Conservation (phyloP, 768 basidiomycete genomes). For the Rhodotorula diobovata region DNA sequence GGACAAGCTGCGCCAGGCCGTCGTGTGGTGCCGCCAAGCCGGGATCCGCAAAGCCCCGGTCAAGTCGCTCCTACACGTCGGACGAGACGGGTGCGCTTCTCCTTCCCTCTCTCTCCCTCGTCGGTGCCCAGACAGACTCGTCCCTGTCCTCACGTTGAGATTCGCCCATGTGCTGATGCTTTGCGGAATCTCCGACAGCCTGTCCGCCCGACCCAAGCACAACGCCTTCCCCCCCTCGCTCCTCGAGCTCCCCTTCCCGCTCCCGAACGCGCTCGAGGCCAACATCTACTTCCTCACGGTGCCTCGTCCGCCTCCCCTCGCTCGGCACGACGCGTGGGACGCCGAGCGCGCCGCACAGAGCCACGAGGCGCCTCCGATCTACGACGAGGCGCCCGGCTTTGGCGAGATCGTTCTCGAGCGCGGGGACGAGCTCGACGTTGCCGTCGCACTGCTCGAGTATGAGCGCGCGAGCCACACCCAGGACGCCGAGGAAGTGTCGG, state of each 20-base stretch:
- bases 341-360: neutral
- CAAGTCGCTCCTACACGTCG: neutral
- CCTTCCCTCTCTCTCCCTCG: neutral
- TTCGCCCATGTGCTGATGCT: too few relatives aligned
- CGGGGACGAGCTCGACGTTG: neutral
- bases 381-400: neutral
- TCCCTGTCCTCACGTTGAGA: too few relatives aligned
- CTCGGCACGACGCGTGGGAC: neutral
- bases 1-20: slow-evolving; percentile 7
- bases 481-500: too few relatives aligned
- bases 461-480: neutral
- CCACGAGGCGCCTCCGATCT: neutral
- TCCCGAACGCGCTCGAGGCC: slow-evolving; percentile 13
- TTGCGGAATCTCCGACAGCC: neutral
- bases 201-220: slow-evolving; percentile 1
- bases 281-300: slow-evolving; percentile 10
- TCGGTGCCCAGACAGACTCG: neutral
- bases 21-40: slow-evolving; percentile 9
- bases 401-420: neutral
- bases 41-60: slow-evolving; percentile 13
- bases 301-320: slow-evolving; percentile 1
- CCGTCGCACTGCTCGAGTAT: neutral
- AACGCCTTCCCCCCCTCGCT: slow-evolving; percentile 5
- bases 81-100: slow-evolving; percentile 16
- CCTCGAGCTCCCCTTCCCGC: slow-evolving; percentile 28